Conservation (phyloP, 106 monocot species). For the Posidonia australis region DNA sequence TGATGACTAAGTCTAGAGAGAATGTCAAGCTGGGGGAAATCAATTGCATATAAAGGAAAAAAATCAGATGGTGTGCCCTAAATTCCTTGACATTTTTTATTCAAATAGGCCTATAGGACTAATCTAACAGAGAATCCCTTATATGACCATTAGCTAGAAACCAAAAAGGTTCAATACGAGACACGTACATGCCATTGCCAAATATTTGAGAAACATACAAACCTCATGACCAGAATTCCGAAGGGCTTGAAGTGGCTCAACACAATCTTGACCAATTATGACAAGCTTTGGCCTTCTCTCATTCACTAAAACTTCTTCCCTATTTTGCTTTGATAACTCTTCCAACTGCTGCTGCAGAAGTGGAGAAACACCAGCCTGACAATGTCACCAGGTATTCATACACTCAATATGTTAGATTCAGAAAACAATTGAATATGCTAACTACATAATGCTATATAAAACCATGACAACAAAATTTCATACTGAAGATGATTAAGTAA, state of each 20-base stretch:
- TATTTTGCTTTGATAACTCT: constrained; percentile 42
- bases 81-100: no score
- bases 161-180: neutral
- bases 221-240: constrained; percentile 79
- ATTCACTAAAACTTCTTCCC: constrained; percentile 14
- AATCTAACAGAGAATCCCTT: no score
- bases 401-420: neutral
- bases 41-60: no score
- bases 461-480: neutral
- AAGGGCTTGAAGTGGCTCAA: constrained; percentile 91
- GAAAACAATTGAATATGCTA: neutral
- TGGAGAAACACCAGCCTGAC: constrained; percentile 64
- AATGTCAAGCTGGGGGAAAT: no score
- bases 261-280: constrained; percentile 78
- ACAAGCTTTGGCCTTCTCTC: constrained; percentile 30
- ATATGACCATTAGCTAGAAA: neutral
- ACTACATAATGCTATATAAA: neutral
- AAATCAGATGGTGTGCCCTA: no score
- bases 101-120: no score
- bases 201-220: constrained; percentile 18
- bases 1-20: no score
- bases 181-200: neutral
- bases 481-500: neutral
- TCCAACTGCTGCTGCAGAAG: constrained; percentile 75
- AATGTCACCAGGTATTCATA: neutral